Evolutionary conservation across 352 stramenopile species (phyloP), one percentile per base, ranked within the genome.

Genomic region (Pythium insidiosum): DNA sequence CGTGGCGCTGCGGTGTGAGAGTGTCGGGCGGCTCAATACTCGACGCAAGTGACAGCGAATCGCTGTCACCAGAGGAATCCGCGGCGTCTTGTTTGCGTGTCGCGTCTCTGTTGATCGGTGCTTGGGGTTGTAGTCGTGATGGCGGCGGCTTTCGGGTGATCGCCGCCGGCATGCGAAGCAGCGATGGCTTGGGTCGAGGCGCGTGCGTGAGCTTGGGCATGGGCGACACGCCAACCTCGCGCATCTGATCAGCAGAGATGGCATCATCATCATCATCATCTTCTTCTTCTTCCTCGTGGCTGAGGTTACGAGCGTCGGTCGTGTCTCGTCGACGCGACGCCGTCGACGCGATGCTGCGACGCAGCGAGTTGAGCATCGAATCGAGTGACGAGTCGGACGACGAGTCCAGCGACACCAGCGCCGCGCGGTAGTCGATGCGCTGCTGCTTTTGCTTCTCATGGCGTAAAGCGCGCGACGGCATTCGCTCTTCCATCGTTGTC

Each of bases 151-250:
- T 43, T 6, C 26, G 18, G 10, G n/a, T 7, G 5, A 13, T 40
- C 0, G 4, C 22, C 5, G 7, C 6, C 3, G 35, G 41, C 2
- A 34, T 35, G 3, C 25, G 3, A 18, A 57, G 18, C 11, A 79
- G 31, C 6, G 68, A 66, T 15, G 66, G 59, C 51, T 73, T 80
- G 25, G 66, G 58, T 16, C 49, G 62, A 0, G 71, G 59, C n/a
- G 59, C 33, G 11, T 73, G 47, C 0, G 58, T 65, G 20, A 81
- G 53, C 26, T 73, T 69, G 4, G 72, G 72, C 66, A 79, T 75
- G 4, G 68, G 68, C 13, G 46, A 66, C 18, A 82, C 28, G 1
- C 47, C 46, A 1, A 40, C 30, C 28, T 33, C 28, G 28, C 28
- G 28, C 28, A 33, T 9, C 28, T 15, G 15, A 33, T 33, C 28